Evolutionary conservation across 208 protist genomes (phyloP).

Genomic region (Trypanosoma mega): DNA sequence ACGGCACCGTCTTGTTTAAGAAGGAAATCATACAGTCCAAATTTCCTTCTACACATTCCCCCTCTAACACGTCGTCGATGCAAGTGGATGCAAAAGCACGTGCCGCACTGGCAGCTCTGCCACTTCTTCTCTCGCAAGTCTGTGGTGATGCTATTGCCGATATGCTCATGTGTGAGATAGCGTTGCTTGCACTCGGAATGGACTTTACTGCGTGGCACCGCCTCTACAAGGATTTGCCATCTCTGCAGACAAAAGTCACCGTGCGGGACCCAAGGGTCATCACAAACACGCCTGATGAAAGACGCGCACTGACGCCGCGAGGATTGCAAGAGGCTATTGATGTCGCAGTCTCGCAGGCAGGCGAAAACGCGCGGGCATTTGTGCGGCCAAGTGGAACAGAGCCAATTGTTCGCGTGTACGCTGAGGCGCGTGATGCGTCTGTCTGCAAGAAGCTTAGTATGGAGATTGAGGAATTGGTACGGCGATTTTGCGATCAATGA

Average conservation of each 20-base stretch:
- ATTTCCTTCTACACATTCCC: background rate
- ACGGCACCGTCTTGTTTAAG: conserved; percentile 93
- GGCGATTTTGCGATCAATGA: conserved; percentile 41
- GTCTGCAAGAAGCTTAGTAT: conserved; percentile 35
- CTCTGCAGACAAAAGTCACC: conserved; percentile 51
- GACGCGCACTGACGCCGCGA: conserved; percentile 41
- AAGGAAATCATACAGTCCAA: conserved; percentile 10
- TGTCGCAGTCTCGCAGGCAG: conserved; percentile 38
- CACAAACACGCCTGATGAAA: conserved; percentile 72
- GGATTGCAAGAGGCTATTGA: conserved; percentile 88
- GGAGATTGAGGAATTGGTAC: conserved; percentile 39
- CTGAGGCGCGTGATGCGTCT: conserved; percentile 45
- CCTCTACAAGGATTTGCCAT: conserved; percentile 67
- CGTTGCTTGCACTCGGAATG: conserved; percentile 41
- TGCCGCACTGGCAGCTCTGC: conserved; percentile 19
- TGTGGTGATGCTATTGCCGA: conserved; percentile 90
- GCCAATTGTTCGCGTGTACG: conserved; percentile 91
- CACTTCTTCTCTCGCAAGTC: conserved; percentile 66
- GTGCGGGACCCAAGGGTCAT: conserved; percentile 57
- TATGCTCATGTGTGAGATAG: conserved; percentile 70
- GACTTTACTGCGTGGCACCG: conserved; percentile 40
- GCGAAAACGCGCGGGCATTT: conserved; percentile 65
- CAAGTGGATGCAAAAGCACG: conserved; percentile 1
- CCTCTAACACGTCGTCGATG: no score
- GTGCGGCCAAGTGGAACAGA: conserved; percentile 95